Evolutionary conservation across 257 asterid species (phyloP), one percentile per base, ranked within the genome.

Genomic region (Agastache rugosa): DNA sequence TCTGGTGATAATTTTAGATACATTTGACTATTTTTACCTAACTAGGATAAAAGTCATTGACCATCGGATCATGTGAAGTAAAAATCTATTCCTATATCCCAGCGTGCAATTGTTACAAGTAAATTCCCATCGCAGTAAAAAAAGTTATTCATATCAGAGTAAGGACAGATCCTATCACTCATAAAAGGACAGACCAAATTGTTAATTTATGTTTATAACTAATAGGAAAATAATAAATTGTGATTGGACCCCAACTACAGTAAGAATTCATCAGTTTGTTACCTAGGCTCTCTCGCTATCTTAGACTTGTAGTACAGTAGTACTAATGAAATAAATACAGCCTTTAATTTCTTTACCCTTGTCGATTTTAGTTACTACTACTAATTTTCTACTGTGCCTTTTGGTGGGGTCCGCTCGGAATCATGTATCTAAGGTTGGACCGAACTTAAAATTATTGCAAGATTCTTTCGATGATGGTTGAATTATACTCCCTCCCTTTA

Each of bases 241-340:
- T 42, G 56, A 65, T 65, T 42, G 56, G 56, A 44, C 55, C 39
- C 37, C 55, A 22, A 6, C 35, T 44, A 17, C 37, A 22, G 71
- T 41, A 7, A 35, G 22, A 65, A 39, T 64, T 64, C 15, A 65
- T 44, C 65, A 59, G 29, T 59, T 59, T 16, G 11, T 59, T 6
- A 27, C 19, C 10, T n/a, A n/a, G n/a, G n/a, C n/a, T 9, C 16
- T 34, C 67, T 34, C 67, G 67, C 70, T 20, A 64, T 22, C 54
- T 39, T 6, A 37, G 44, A 7, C 2, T 60, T 11, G 44, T n/a
- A n/a, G n/a, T n/a, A n/a, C 14, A 60, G 35, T 31, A 31, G 4
- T 39, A 39, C 44, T 39, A 8, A 39, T 11, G 17, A 62, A 62
- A 39, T 8, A 8, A 9, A 39, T 11, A 42, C 48, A 44, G 50